Conservation (phyloP, 495 filamentous ascomycete species). For the Mycothermus thermophilus region DNA sequence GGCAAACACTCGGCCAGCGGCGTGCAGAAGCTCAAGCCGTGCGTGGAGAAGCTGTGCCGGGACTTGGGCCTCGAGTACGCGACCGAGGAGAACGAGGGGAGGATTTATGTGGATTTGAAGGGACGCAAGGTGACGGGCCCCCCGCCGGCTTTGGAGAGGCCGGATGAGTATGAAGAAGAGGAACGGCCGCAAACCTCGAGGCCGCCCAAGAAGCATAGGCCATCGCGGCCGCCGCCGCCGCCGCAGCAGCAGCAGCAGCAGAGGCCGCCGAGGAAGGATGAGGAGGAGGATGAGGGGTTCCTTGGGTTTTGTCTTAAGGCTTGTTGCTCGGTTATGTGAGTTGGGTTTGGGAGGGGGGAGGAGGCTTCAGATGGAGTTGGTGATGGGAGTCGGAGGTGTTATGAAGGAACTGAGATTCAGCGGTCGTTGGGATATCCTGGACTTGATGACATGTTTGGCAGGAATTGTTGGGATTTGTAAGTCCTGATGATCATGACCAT, state of each 20-base stretch:
- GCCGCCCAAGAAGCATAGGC: slow-evolving; percentile 14
- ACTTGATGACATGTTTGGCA: too few relatives aligned
- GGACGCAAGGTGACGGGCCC: slow-evolving; percentile 12
- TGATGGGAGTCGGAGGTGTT: too few relatives aligned
- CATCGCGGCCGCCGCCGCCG: slow-evolving; percentile 13
- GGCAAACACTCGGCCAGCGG: slow-evolving; percentile 72
- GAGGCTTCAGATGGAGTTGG: too few relatives aligned
- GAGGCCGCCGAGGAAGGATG: slow-evolving; percentile 21
- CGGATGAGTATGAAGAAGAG: not conserved
- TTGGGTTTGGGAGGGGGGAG: too few relatives aligned
- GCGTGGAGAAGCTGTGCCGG: slow-evolving; percentile 71
- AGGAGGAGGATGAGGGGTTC: slow-evolving; percentile 39
- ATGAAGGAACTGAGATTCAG: too few relatives aligned
- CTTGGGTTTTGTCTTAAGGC: slow-evolving; percentile 48
- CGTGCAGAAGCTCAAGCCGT: slow-evolving; percentile 82
- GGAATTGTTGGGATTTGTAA: too few relatives aligned
- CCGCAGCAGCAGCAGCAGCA: slow-evolving; percentile 28
- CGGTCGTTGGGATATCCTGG: too few relatives aligned
- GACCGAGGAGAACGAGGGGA: slow-evolving; percentile 76
- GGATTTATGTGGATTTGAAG: slow-evolving; percentile 48
- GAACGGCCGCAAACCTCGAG: slow-evolving; percentile 5
- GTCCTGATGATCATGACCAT: too few relatives aligned
- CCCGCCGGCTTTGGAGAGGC: too few relatives aligned
- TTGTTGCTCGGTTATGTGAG: slow-evolving; percentile 78
- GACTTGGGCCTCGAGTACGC: slow-evolving; percentile 68